Evolutionary conservation across 1,139 yeast species (phyloP).

Genomic region (Sugiyamaella novakii): DNA sequence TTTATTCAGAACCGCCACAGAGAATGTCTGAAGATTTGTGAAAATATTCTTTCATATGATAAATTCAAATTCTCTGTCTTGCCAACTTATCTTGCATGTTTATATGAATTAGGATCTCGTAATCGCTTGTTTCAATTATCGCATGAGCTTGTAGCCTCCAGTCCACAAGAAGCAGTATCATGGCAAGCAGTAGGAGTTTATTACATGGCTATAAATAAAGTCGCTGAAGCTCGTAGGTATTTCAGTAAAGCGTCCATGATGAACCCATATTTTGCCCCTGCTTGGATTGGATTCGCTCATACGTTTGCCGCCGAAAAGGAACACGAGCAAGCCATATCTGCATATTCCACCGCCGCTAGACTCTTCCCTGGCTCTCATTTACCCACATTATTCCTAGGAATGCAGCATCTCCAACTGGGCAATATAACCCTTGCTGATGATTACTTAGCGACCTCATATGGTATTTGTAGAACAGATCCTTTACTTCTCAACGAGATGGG

Average conservation of each 20-base stretch:
- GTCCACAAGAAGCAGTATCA: conserved; percentile 80
- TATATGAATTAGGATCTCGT: conserved; percentile 81
- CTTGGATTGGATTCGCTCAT: conserved; percentile 99
- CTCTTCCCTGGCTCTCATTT: conserved; percentile 93
- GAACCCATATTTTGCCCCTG: conserved; percentile 90
- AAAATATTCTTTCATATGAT: conserved; percentile 59
- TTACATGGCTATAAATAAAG: conserved; percentile 72
- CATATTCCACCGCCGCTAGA: conserved; percentile 93
- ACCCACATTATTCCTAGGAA: conserved; percentile 88
- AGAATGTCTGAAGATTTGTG: conserved; percentile 76
- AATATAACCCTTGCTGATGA: conserved; percentile 84
- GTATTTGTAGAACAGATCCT: conserved; percentile 84
- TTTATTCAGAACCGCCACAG: conserved; percentile 80
- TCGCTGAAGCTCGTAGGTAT: conserved; percentile 80
- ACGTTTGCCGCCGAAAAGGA: conserved; percentile 98
- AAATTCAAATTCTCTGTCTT: conserved; percentile 66
- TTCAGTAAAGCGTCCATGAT: conserved; percentile 88
- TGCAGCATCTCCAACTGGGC: conserved; percentile 91
- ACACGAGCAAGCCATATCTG: conserved; percentile 97
- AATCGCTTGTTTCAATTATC: conserved; percentile 80
- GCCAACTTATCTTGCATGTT: conserved; percentile 80
- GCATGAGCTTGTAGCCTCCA: conserved; percentile 83
- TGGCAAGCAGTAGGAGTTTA: conserved; percentile 95
- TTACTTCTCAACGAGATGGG: conserved; percentile 88
- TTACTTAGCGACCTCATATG: conserved; percentile 73